A percentile compares a stretch with the other conserved stretches of the same genome.
phyloP scores from a whole-genome alignment of 2,329 filamentous ascomycete species.

The Xylariaceae sp. region DNA sequence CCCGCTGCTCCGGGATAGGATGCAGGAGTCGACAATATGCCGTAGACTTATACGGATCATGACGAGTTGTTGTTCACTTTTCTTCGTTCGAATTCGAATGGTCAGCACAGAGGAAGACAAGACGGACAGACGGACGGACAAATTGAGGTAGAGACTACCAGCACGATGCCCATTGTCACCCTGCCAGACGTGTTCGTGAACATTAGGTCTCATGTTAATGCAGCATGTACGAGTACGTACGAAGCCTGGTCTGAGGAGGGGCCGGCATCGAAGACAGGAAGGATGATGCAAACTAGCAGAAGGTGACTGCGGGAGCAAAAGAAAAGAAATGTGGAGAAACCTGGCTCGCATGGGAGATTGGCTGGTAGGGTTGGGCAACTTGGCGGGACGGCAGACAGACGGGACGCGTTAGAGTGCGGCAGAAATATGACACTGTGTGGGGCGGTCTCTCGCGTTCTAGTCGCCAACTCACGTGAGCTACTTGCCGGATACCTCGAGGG shows the following conservation, averaged over 20 bases:
- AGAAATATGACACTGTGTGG: constrained; percentile 21
- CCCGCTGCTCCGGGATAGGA: not conserved
- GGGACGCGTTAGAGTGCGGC: constrained; percentile 7
- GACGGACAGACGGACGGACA: not conserved
- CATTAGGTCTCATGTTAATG: not conserved
- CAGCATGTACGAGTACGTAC: not conserved
- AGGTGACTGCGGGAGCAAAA: constrained; percentile 10
- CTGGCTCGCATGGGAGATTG: constrained; percentile 11
- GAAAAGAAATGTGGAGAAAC: constrained; percentile 19
- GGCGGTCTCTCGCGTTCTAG: constrained; percentile 22
- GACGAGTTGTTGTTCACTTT: not conserved
- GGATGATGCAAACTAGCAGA: constrained; percentile 9
- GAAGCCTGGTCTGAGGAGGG: not conserved
- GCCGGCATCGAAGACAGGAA: constrained; percentile 2
- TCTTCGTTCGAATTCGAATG: no score
- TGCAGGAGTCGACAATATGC: not conserved
- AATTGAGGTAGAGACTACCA: not conserved
- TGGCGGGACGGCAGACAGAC: no score
- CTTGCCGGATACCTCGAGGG: not conserved
- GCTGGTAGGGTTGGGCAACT: constrained; percentile 1
- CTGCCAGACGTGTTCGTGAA: not conserved
- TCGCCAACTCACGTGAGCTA: constrained; percentile 30
- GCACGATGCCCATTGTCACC: no score
- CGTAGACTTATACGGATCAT: not conserved
- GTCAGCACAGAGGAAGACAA: not conserved